Evolutionary conservation across 805 yeast genomes (phyloP), one percentile per base, ranked within the genome.

Genomic region (Torulaspora maleeae): DNA sequence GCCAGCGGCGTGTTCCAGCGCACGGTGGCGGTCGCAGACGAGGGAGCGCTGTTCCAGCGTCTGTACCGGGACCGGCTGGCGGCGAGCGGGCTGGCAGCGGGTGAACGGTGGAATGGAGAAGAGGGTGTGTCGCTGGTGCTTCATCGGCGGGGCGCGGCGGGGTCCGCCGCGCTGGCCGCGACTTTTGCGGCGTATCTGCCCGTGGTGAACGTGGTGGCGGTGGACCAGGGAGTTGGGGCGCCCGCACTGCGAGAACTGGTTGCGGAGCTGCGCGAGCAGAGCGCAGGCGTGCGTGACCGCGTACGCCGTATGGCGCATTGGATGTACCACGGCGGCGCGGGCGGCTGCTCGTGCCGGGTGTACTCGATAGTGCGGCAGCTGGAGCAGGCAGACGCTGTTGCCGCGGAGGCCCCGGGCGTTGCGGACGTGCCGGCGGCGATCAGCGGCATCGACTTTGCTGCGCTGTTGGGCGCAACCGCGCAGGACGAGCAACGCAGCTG

Each of bases 351-450:
- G 36, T 45, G 52, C 13, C 58, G 53, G 41, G 49, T 63, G 12
- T 63, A 64, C 50, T 49, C 64, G 9, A 61, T 64, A 62, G 43
- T 58, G 25, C 33, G 51, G 16, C 68, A 63, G 44, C 50, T 60
- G 27, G 44, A 35, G 19, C 34, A 16, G 38, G n/a, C n/a, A n/a
- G n/a, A n/a, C n/a, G n/a, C n/a, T n/a, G n/a, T n/a, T n/a, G n/a
- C n/a, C n/a, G n/a, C n/a, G n/a, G n/a, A n/a, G n/a, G n/a, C n/a
- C n/a, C n/a, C n/a, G n/a, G n/a, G n/a, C n/a, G n/a, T n/a, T n/a
- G n/a, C n/a, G n/a, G n/a, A n/a, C n/a, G n/a, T 56, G 22, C 63
- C 63, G 39, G 44, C 51, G 10, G 39, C 48, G 15, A 44, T 59
- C 11, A 44, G 53, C 11, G 52, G 51, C 38, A 54, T 58, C 10